phyloP scores from a whole-genome alignment of 1,139 yeast genomes.

The Geotrichum histeridarum region DNA sequence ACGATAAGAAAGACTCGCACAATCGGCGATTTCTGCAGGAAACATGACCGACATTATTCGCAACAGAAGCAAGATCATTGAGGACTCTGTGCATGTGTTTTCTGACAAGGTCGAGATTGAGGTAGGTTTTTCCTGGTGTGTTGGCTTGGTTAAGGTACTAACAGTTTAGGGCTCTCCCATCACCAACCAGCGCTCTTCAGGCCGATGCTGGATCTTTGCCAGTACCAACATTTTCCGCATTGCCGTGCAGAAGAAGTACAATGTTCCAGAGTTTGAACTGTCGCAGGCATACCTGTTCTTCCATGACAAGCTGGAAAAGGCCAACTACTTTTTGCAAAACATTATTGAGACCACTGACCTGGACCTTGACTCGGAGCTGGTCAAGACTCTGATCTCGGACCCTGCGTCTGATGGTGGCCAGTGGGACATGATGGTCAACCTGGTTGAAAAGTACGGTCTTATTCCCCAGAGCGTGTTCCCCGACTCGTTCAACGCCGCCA shows the following conservation, averaged over 20 bases:
- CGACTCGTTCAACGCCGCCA: conserved; percentile 55
- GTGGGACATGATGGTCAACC: conserved; percentile 65
- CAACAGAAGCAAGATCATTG: conserved; percentile 36
- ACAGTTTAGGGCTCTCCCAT: conserved; percentile 48
- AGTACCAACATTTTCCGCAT: conserved; percentile 57
- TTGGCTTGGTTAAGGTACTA: not conserved
- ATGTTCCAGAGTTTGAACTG: conserved; percentile 51
- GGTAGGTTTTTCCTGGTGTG: not conserved
- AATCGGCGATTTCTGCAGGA: conserved; percentile 53
- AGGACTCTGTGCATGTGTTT: conserved; percentile 47
- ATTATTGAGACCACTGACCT: conserved; percentile 51
- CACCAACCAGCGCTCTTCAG: conserved; percentile 56
- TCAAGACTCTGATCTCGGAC: conserved; percentile 45
- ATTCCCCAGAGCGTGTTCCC: conserved; percentile 59
- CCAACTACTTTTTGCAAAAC: conserved; percentile 57
- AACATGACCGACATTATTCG: conserved; percentile 46
- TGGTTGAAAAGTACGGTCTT: conserved; percentile 57
- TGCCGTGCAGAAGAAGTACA: conserved; percentile 50
- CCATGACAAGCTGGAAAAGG: conserved; percentile 55
- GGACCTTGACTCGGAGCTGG: conserved; percentile 52
- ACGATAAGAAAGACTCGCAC: conserved; percentile 42
- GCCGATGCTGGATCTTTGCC: conserved; percentile 69
- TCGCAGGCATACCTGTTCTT: conserved; percentile 55
- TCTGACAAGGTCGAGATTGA: conserved; percentile 48
- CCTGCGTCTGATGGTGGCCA: conserved; percentile 69